Evolutionary conservation across 1,284 basidiomycete species (phyloP), one percentile per base, ranked within the genome.

Genomic region (Inonotus hispidus): DNA sequence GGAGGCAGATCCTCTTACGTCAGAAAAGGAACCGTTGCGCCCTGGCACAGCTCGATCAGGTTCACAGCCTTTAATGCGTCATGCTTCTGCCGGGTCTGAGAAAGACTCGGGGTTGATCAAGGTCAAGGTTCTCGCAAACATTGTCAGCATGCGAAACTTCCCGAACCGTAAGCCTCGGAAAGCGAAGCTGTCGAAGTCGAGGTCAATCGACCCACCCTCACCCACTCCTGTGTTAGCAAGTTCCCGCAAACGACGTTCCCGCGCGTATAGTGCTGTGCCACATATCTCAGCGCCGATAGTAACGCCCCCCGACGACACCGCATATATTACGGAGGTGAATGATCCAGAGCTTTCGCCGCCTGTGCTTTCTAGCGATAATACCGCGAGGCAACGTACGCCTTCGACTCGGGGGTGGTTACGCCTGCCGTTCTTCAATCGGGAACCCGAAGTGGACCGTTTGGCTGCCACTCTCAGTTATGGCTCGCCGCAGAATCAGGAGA

Each of bases 151-250:
- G 6, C 56, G 43, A 29, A 13, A 37, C 35, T 50, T 46, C n/a
- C 38, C 27, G 32, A 19, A 32, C 13, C 47, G 38, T 5, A 62
- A 62, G 43, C 25, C 50, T n/a, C 46, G 61, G 19, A 25, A 49
- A 1, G 37, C 60, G 14, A 56, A 60, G 43, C 23, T 63, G 35
- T 29, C 49, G 7, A 63, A 63, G 41, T 63, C 57, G 1, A 41
- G 46, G 39, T 55, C 61, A 7, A 58, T 63, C 23, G 61, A 63
- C 23, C 55, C 55, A 10, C n/a, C 37, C 11, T 32, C 61, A 2
- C 35, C 50, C 23, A 45, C 32, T n/a, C 57, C 46, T 32, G 32
- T 54, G 25, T 25, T 25, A 41, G 19, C 55, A 21, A 58, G 29
- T 29, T 27, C 49, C 6, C 37, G 49, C 39, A 50, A 53, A 21